These are phyloP conservation scores for Linum usitatissimum DNA, from an alignment of 345 rosid species.

Conservation along the genomic window DNA sequence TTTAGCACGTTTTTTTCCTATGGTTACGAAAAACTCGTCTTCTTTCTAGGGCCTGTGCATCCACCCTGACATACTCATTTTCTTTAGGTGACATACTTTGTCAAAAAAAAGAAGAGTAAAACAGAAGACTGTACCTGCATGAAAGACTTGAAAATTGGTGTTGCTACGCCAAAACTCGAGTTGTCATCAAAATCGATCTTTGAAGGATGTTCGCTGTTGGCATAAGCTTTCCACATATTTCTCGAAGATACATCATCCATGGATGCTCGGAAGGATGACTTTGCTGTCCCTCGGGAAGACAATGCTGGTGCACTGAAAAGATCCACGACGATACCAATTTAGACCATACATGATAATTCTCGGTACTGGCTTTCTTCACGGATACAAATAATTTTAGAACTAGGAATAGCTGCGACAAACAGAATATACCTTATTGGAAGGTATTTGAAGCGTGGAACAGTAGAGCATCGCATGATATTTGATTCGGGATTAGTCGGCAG, in stretches of 20 bases:
- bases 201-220: conserved; percentile 58
- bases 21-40: conserved; percentile 3
- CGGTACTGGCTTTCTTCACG: not conserved
- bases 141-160: conserved; percentile 83
- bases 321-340: not conserved
- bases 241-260: conserved; percentile 45
- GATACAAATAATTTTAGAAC: not conserved
- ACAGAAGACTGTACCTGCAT: conserved; percentile 53
- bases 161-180: conserved; percentile 66
- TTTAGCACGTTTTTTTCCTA: not conserved
- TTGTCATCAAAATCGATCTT: conserved; percentile 53
- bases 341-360: not conserved
- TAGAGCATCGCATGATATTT: conserved; percentile 87
- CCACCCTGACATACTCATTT: too few relatives aligned
- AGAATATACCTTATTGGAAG: conserved; percentile 77
- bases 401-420: conserved; percentile 7
- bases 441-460: conserved; percentile 91
- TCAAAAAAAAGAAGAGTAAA: not conserved
- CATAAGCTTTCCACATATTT: conserved; percentile 53
- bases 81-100: too few relatives aligned
- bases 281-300: conserved; percentile 59
- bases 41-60: not conserved
- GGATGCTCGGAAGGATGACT: conserved; percentile 39
- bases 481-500: conserved; percentile 84
- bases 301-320: conserved; percentile 66